Evolutionary conservation across 2,329 filamentous ascomycete genomes (phyloP).

Genomic region (Epichloe coenophiala): DNA sequence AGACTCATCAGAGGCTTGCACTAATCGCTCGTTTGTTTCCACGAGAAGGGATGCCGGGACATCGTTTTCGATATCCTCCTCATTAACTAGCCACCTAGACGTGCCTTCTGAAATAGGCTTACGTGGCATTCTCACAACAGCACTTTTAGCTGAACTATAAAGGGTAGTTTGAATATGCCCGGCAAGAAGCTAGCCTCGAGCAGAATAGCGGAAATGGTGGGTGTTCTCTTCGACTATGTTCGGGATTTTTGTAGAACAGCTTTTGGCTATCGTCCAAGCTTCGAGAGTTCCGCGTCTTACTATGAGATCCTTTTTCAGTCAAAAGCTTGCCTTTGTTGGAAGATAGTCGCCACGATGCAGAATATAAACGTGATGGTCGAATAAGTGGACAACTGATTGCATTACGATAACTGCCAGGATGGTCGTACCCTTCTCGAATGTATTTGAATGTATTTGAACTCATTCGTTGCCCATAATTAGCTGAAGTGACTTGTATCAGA

Average conservation of each 20-base stretch:
- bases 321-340: neutral
- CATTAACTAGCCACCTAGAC: conserved; percentile 18
- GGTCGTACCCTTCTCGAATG: neutral
- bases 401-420: neutral
- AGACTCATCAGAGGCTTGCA: neutral
- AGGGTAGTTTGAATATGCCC: conserved; percentile 34
- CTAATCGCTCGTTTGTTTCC: conserved; percentile 29
- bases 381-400: neutral
- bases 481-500: neutral
- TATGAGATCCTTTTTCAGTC: neutral
- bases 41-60: conserved; percentile 51
- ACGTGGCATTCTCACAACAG: conserved; percentile 3
- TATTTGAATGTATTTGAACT: neutral
- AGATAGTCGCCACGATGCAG: neutral
- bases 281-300: neutral
- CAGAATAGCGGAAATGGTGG: conserved; percentile 36
- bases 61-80: conserved; percentile 44
- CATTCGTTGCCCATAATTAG: neutral
- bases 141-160: conserved; percentile 19
- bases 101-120: neutral
- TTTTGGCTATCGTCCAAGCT: neutral
- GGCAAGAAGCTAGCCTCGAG: conserved; percentile 30
- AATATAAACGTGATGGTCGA: neutral
- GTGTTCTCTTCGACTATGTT: conserved; percentile 30
- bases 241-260: neutral